Conservation (phyloP, 306 rosid genomes). For the Mucuna pruriens region DNA sequence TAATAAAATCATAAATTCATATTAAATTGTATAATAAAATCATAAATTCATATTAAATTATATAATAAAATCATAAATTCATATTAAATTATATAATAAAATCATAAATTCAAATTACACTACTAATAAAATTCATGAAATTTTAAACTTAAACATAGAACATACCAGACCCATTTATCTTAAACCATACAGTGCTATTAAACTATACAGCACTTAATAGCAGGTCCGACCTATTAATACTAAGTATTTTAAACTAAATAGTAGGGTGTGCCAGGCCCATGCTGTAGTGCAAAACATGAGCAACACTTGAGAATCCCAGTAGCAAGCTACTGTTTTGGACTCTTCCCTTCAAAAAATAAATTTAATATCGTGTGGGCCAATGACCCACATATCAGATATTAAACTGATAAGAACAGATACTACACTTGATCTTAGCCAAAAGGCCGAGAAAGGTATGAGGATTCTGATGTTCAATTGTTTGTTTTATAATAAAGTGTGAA, state of each 20-base stretch:
- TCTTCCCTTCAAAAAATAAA: not conserved
- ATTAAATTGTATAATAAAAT: too few relatives aligned
- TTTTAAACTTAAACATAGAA: too few relatives aligned
- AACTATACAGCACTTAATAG: too few relatives aligned
- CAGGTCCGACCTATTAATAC: too few relatives aligned
- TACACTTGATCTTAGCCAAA: slow-evolving; percentile 38
- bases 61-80: too few relatives aligned
- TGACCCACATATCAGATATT: slow-evolving; percentile 16
- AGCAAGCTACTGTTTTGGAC: not conserved
- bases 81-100: too few relatives aligned
- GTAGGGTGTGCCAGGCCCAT: not conserved
- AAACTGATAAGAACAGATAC: slow-evolving; percentile 36
- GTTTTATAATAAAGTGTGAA: not conserved
- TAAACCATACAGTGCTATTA: too few relatives aligned
- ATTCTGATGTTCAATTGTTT: accelerated
- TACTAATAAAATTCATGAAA: too few relatives aligned
- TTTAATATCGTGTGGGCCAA: slow-evolving; percentile 9
- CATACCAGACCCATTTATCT: too few relatives aligned
- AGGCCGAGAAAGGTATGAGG: slow-evolving; percentile 13
- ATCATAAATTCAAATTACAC: too few relatives aligned
- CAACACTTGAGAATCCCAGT: not conserved
- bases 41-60: too few relatives aligned
- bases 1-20: too few relatives aligned
- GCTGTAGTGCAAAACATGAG: not conserved
- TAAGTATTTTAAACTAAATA: not conserved